Evolutionary conservation across 805 yeast genomes (phyloP).

Genomic region (Jamesozyma gamospora): DNA sequence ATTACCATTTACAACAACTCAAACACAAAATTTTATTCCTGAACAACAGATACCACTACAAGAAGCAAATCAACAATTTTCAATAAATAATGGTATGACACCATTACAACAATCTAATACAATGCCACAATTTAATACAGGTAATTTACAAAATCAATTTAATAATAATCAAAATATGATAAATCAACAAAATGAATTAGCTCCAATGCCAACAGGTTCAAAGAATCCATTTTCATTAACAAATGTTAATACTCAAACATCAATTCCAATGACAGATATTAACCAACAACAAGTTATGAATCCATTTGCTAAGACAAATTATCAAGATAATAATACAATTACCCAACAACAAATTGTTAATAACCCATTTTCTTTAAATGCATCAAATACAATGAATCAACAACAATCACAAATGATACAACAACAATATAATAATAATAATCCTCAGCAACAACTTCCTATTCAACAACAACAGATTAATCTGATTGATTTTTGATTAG

Average conservation of each 20-base stretch:
- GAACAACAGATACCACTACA: neutral
- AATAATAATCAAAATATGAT: neutral
- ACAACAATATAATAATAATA: neutral
- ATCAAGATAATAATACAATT: neutral
- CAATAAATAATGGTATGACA: neutral
- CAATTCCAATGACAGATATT: neutral
- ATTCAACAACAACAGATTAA: slow-evolving; percentile 5
- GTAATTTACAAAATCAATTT: neutral
- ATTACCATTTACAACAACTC: no score
- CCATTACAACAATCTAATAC: neutral
- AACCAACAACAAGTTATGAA: slow-evolving; percentile 4
- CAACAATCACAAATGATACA: neutral
- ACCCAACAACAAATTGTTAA: neutral
- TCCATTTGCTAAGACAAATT: slow-evolving; percentile 12
- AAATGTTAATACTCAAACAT: slow-evolving; percentile 6
- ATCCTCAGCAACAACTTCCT: neutral
- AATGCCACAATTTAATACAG: neutral
- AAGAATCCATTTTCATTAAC: slow-evolving; percentile 33
- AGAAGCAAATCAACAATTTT: neutral
- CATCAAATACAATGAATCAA: neutral
- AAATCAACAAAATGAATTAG: neutral
- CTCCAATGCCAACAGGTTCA: slow-evolving; percentile 18
- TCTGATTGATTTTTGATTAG: slow-evolving; percentile 24
- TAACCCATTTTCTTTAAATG: neutral
- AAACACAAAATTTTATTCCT: neutral